Evolutionary conservation across 352 stramenopile genomes (phyloP).

Genomic region (Phytophthora fragariae): DNA sequence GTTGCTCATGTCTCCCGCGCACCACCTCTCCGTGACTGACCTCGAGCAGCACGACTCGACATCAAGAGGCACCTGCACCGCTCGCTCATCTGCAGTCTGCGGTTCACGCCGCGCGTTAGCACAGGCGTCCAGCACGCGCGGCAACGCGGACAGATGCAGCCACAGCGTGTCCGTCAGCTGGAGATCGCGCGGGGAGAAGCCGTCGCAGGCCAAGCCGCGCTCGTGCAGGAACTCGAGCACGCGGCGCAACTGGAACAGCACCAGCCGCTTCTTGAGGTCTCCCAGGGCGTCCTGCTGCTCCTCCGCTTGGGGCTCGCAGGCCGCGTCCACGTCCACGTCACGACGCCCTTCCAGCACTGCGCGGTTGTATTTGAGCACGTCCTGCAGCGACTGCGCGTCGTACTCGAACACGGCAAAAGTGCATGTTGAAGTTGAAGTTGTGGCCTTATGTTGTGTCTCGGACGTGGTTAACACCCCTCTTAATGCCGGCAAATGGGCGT

Average conservation of each 20-base stretch:
- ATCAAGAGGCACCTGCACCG: constrained; percentile 10
- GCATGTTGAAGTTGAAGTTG: constrained; percentile 24
- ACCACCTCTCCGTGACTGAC: constrained; percentile 91
- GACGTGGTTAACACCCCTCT: constrained; percentile 43
- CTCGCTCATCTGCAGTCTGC: neutral
- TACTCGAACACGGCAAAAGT: constrained; percentile 75
- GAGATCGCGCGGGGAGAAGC: constrained; percentile 53
- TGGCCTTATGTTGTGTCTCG: neutral
- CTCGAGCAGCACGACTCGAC: constrained; percentile 30
- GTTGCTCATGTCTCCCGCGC: constrained; percentile 88
- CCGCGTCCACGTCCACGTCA: constrained; percentile 28
- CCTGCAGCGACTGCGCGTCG: constrained; percentile 65
- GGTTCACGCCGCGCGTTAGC: neutral
- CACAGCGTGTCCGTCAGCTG: constrained; percentile 61
- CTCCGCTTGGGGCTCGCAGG: constrained; percentile 21
- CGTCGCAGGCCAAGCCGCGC: constrained; percentile 45
- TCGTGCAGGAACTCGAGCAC: constrained; percentile 59
- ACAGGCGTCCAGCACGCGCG: constrained; percentile 26
- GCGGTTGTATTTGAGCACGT: constrained; percentile 79
- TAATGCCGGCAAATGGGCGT: constrained; percentile 45
- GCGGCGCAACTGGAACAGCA: constrained; percentile 70
- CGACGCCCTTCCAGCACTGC: constrained; percentile 51
- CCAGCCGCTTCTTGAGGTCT: constrained; percentile 72
- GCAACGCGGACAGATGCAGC: constrained; percentile 55
- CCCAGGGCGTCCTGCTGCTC: constrained; percentile 40